Conservation (phyloP, 2,329 filamentous ascomycete species). For the Malbranchea cinnamomea region DNA sequence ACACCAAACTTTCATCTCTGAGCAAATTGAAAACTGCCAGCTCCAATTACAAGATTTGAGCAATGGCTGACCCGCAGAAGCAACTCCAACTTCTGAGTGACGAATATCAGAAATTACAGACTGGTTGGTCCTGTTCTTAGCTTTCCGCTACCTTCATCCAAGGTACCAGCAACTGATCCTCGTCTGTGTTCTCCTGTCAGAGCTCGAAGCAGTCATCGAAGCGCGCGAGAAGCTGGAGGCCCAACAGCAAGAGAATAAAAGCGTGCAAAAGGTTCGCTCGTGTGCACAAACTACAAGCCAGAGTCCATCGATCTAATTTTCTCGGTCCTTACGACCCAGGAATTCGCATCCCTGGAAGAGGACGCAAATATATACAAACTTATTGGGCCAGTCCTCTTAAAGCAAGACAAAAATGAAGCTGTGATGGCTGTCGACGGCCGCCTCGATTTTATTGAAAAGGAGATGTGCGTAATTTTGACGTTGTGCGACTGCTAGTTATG, state of each 20-base stretch:
- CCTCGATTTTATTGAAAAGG: constrained; percentile 80
- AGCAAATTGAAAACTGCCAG: not conserved
- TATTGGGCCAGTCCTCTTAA: constrained; percentile 78
- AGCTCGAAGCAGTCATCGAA: constrained; percentile 60
- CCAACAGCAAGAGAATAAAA: constrained; percentile 82
- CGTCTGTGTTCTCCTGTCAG: constrained; percentile 37
- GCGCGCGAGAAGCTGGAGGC: constrained; percentile 82
- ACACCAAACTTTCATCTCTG: no score
- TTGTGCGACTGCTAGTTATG: not conserved
- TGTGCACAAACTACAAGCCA: not conserved
- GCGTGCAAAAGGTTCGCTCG: constrained; percentile 67
- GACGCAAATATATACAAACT: constrained; percentile 92
- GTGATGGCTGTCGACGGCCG: constrained; percentile 81
- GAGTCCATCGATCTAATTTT: not conserved
- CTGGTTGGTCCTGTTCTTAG: constrained; percentile 49
- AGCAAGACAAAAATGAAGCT: constrained; percentile 86
- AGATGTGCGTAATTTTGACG: constrained; percentile 52
- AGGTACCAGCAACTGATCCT: not conserved
- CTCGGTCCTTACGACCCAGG: constrained; percentile 35
- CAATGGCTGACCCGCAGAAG: constrained; percentile 60
- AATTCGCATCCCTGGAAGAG: constrained; percentile 65
- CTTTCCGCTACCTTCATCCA: not conserved
- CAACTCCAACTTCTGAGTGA: constrained; percentile 71
- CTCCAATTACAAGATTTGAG: constrained; percentile 6
- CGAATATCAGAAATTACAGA: constrained; percentile 74